Evolutionary conservation across 768 basidiomycete genomes (phyloP), one percentile per base, ranked within the genome.

Genomic region (Strobilomyces echinocephalus): DNA sequence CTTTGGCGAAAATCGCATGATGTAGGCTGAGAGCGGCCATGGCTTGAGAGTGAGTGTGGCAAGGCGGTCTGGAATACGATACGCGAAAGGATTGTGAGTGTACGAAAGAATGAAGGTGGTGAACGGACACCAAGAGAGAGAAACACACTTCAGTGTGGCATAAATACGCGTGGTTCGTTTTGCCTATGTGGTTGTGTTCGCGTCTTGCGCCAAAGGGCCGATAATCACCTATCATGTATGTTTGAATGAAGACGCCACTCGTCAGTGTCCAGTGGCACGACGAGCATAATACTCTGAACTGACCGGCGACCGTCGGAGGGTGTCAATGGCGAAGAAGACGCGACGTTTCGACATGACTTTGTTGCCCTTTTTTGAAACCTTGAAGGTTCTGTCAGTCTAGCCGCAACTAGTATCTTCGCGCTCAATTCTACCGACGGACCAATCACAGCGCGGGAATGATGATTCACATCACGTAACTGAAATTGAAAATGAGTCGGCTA

Each of bases 1-100:
- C 75, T 31, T 73, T 67, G 44, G 73, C 56, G 66, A 79, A 78
- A 50, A 81, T 62, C 31, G 77, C 72, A 60, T 81, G 77, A 67
- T 84, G 83, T 47, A 83, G 75, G 64, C 79, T 77, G 48, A 83
- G 65, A 48, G 80, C 81, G 51, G 82, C 78, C 85, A 87, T 87
- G n/a, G 35, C 21, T 52, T 42, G 38, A 45, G 43, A 48, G 54
- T 40, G 59, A 69, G 41, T 24, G 66, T 58, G 28, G 38, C 36
- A 46, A 50, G 52, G 50, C 33, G 31, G 43, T 54, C 60, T 62
- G 34, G 9, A 46, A 39, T 39, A 34, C 4, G 36, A 38, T 39
- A 39, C 52, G 46, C 52, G 52, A 59, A 54, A 35, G 55, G 55
- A 54, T 50, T 46, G 54, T 67, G 26, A 64, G 59, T 49, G 18